These are phyloP conservation scores for Physcia stellaris DNA, from an alignment of 495 filamentous ascomycete genomes.

Conservation along the genomic window DNA sequence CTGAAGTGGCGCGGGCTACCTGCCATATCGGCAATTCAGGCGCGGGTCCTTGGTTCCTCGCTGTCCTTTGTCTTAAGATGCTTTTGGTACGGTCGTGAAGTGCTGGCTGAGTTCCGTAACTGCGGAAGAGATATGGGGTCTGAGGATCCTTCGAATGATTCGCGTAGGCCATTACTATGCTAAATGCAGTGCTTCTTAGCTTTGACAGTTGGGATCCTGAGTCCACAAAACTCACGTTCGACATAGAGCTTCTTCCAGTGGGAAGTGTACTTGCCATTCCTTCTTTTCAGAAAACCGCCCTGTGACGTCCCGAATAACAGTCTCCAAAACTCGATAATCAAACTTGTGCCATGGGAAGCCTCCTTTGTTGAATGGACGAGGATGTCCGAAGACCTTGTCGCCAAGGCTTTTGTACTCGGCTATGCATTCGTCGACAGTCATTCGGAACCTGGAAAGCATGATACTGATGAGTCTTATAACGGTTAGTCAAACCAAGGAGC, in stretches of 20 bases:
- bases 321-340: constrained; percentile 1
- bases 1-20: constrained; percentile 35
- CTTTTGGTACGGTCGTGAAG: constrained; percentile 14
- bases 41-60: constrained; percentile 13
- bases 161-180: constrained; percentile 6
- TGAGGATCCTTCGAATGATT: neutral
- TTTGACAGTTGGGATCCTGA: too few species aligned
- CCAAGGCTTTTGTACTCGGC: constrained; percentile 31
- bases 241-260: constrained; percentile 19
- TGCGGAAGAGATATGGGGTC: constrained; percentile 27
- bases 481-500: too few species aligned
- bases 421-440: constrained; percentile 36
- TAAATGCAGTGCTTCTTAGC: too few species aligned
- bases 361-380: constrained; percentile 4
- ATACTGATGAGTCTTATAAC: constrained; percentile 40
- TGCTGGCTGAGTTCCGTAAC: constrained; percentile 25
- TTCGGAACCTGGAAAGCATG: constrained; percentile 34
- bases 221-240: too few species aligned
- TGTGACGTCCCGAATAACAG: constrained; percentile 5
- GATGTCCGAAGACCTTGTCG: constrained; percentile 29
- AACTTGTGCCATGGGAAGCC: constrained; percentile 7
- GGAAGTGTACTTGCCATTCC: neutral
- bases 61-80: constrained; percentile 17
- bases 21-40: constrained; percentile 29
- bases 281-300: constrained; percentile 2